Evolutionary conservation across 306 rosid species (phyloP).

Genomic region (Vigna radiata): DNA sequence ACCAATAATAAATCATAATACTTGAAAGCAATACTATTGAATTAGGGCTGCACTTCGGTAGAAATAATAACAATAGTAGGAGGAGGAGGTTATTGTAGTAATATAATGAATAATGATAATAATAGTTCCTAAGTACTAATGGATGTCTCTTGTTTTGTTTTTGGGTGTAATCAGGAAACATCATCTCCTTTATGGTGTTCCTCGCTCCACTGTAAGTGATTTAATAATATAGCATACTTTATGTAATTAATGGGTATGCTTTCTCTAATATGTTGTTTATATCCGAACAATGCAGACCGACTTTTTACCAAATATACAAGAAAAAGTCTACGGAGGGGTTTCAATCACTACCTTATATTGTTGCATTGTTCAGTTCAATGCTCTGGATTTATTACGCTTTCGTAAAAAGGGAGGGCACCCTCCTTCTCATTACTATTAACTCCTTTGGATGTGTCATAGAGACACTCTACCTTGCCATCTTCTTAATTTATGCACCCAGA

Average conservation of each 20-base stretch:
- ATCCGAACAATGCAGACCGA: conserved; percentile 61
- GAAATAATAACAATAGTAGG: neutral
- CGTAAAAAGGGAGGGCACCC: conserved; percentile 55
- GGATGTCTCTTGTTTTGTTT: conserved; percentile 28
- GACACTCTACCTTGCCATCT: conserved; percentile 59
- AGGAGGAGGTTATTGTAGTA: too few species aligned
- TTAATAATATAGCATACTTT: neutral
- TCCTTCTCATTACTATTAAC: conserved; percentile 83
- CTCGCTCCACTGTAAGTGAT: conserved; percentile 88
- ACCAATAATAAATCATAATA: neutral
- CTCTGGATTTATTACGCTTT: conserved; percentile 86
- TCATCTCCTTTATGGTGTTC: conserved; percentile 79
- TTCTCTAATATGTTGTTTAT: neutral
- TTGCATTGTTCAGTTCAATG: conserved; percentile 79
- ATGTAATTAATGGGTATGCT: neutral
- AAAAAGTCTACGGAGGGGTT: conserved; percentile 75
- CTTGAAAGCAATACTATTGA: neutral
- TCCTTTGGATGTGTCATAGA: conserved; percentile 75
- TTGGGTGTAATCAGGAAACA: conserved; percentile 59
- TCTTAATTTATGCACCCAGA: conserved; percentile 67
- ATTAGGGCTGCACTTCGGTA: neutral
- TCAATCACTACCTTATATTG: conserved; percentile 79
- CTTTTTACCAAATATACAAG: conserved; percentile 77
- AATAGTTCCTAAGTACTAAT: conserved; percentile 2
- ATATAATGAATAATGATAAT: neutral